Percentiles rank a stretch among this genome's conserved stretches.
phyloP scores from a whole-genome alignment of 352 stramenopile genomes.

The Pythium vanterpoolii region DNA sequence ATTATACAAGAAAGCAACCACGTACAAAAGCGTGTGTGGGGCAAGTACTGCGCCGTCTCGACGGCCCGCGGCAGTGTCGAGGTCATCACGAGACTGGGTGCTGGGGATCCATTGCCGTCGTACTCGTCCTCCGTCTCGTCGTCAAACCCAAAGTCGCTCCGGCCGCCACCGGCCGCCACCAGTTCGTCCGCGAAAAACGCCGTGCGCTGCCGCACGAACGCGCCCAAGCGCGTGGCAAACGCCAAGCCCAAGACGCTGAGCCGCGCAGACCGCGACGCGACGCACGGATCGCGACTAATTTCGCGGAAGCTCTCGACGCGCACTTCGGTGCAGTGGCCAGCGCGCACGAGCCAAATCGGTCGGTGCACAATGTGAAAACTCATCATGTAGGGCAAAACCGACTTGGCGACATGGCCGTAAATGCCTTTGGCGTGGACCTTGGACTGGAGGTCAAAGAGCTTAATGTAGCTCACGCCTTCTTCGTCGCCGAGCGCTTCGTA shows the following conservation, averaged over 20 bases:
- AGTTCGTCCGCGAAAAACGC: slow-evolving; percentile 18
- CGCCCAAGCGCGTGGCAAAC: slow-evolving; percentile 90
- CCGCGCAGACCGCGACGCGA: slow-evolving; percentile 64
- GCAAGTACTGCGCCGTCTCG: slow-evolving; percentile 66
- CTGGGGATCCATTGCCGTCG: slow-evolving; percentile 31
- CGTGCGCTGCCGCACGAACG: slow-evolving; percentile 89
- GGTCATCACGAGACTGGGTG: slow-evolving; percentile 66
- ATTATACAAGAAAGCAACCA: background rate
- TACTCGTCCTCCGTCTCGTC: slow-evolving; percentile 36
- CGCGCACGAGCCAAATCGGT: slow-evolving; percentile 91
- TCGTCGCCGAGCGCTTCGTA: slow-evolving; percentile 86
- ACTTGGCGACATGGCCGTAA: slow-evolving; percentile 88
- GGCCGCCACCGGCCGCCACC: background rate
- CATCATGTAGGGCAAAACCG: slow-evolving; percentile 91
- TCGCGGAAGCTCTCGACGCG: slow-evolving; percentile 53
- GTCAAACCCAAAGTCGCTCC: background rate
- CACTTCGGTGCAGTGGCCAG: slow-evolving; percentile 83
- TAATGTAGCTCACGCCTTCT: slow-evolving; percentile 88
- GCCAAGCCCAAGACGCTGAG: slow-evolving; percentile 90
- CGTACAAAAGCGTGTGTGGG: slow-evolving; percentile 42
- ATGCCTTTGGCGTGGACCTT: slow-evolving; percentile 86
- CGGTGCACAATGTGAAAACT: slow-evolving; percentile 94
- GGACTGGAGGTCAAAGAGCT: slow-evolving; percentile 87
- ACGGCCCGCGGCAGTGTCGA: slow-evolving; percentile 78
- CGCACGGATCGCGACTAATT: slow-evolving; percentile 71